Percentiles rank a stretch among this genome's conserved stretches.
These are phyloP conservation scores for Cyberlindnera samutprakarnensis DNA, from an alignment of 805 yeast species.

Conservation along the genomic window DNA sequence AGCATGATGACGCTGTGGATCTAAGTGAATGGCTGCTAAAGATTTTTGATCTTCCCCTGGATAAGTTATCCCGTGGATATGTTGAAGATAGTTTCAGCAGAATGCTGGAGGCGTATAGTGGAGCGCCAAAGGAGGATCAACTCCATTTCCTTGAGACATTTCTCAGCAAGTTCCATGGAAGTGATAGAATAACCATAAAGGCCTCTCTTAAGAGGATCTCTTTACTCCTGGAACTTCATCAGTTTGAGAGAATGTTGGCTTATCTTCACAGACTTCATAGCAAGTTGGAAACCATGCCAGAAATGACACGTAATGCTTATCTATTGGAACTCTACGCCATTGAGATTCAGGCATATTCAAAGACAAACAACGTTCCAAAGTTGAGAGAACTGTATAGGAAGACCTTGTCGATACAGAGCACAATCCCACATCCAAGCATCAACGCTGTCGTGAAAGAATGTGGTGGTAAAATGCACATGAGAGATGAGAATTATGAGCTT, in stretches of 20 bases:
- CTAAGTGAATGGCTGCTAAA: conserved; percentile 5
- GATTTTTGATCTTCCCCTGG: conserved; percentile 8
- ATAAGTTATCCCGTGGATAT: conserved; percentile 19
- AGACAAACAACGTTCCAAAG: conserved; percentile 27
- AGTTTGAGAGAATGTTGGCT: conserved; percentile 26
- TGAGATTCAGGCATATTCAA: conserved; percentile 49
- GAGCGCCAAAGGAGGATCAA: conserved; percentile 12
- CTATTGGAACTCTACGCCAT: conserved; percentile 60
- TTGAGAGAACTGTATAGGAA: conserved; percentile 43
- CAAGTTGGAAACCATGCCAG: conserved; percentile 31
- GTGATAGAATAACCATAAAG: conserved; percentile 40
- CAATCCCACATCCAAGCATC: conserved; percentile 70
- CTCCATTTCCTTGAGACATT: conserved; percentile 24
- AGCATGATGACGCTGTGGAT: conserved; percentile 9
- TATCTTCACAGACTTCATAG: conserved; percentile 31
- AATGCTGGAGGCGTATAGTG: conserved; percentile 28
- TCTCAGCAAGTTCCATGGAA: conserved; percentile 21
- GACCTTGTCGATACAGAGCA: conserved; percentile 41
- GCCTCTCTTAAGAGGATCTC: conserved; percentile 39
- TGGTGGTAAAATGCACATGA: conserved; percentile 63
- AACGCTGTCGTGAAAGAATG: conserved; percentile 72
- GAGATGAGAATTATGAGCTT: conserved; percentile 46
- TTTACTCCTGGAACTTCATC: conserved; percentile 23
- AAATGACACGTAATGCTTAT: conserved; percentile 38
- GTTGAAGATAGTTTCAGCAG: conserved; percentile 30